Evolutionary conservation across 306 rosid genomes (phyloP).

Genomic region (Dicorynia guianensis): DNA sequence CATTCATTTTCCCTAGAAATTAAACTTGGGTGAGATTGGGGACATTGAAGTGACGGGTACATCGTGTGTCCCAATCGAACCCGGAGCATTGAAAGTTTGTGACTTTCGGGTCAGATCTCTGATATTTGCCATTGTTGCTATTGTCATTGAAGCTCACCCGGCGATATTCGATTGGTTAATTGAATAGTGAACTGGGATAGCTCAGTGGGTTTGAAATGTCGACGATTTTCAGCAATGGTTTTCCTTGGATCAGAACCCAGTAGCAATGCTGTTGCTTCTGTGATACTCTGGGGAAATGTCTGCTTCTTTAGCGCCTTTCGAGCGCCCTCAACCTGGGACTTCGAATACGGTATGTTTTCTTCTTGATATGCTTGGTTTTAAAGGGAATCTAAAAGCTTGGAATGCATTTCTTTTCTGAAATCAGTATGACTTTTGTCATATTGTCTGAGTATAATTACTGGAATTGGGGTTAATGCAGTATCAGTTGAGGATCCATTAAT

Average conservation of each 20-base stretch:
- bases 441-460: background rate
- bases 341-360: conserved; percentile 57
- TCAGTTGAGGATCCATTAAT: background rate
- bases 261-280: conserved; percentile 39
- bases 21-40: background rate
- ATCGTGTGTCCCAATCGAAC: background rate
- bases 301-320: conserved; percentile 69
- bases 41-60: background rate
- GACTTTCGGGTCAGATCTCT: conserved; percentile 35
- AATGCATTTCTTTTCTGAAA: conserved; percentile 3
- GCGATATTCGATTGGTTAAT: conserved; percentile 43
- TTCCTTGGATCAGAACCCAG: conserved; percentile 25
- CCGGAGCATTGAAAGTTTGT: background rate
- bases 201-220: conserved; percentile 36
- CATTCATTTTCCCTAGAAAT: background rate
- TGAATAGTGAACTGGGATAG: conserved; percentile 13
- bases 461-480: background rate
- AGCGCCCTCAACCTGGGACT: conserved; percentile 64
- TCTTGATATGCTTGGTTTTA: conserved; percentile 23
- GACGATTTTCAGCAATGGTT: conserved; percentile 22
- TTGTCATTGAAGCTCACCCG: background rate
- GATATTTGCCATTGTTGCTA: conserved; percentile 5
- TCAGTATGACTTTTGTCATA: background rate
- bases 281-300: conserved; percentile 58
- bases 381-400: conserved; percentile 20